Evolutionary conservation across 345 rosid species (phyloP).

Genomic region (Dimocarpus longan): DNA sequence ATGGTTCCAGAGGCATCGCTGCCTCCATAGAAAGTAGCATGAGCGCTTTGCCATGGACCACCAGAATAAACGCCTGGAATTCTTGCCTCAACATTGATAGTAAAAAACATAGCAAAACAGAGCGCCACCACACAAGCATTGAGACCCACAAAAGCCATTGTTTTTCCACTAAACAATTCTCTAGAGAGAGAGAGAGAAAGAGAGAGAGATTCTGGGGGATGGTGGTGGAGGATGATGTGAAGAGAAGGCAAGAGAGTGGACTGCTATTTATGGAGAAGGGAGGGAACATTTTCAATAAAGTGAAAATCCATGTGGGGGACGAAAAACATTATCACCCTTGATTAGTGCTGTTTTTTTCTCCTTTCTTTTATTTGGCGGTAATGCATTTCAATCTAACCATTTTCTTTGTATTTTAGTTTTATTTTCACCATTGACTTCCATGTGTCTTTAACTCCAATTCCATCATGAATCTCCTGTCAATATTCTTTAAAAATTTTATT

Average conservation of each 20-base stretch:
- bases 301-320: background rate
- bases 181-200: constrained; percentile 4
- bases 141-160: constrained; percentile 26
- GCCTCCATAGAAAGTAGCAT: constrained; percentile 95
- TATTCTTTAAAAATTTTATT: too few species aligned
- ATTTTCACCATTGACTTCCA: background rate
- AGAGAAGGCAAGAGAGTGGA: constrained; percentile 23
- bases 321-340: constrained; percentile 34
- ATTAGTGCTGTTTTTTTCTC: constrained; percentile 30
- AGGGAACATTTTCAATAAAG: constrained; percentile 33
- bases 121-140: constrained; percentile 1
- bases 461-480: too few species aligned
- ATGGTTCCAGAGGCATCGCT: constrained; percentile 88
- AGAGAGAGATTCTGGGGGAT: background rate
- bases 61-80: constrained; percentile 61
- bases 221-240: constrained; percentile 12
- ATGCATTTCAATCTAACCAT: constrained; percentile 9
- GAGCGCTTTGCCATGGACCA: constrained; percentile 76
- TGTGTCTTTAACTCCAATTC: too few species aligned
- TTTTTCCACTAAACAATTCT: background rate
- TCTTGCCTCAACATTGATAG: constrained; percentile 42
- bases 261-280: constrained; percentile 43
- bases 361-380: constrained; percentile 21
- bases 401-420: background rate
- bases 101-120: constrained; percentile 30